Evolutionary conservation across 2,329 filamentous ascomycete genomes (phyloP), one percentile per base, ranked within the genome.

Genomic region (Exophiala lecanii-corni): DNA sequence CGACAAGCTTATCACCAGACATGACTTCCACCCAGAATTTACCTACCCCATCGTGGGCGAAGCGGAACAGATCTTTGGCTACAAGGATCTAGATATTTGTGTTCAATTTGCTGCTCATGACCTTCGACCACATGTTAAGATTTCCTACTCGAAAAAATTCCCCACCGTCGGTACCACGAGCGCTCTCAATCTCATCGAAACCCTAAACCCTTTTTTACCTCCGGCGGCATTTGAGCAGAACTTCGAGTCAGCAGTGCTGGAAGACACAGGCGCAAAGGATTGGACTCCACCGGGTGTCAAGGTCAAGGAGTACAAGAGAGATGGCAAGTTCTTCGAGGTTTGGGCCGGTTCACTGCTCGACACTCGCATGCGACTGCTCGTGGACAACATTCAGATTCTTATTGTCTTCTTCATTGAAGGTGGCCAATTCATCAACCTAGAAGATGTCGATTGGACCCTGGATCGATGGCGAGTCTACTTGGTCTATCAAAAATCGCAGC

Each of bases 31-130:
- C 48, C 94, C 92, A 0, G 78, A 79, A 59, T 94, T 89, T 63
- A 96, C 91, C 13, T 95, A 97, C 64, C 73, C 87, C 1, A 84
- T 98, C 51, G 96, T 97, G 56, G 88, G 88, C 58, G 84, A 97
- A n/a, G 83, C 92, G 6, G 89, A 98, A 65, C 78, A 76, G 20
- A 91, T 97, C 52, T 89, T 94, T 57, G 91, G 91, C 26, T 95
- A 96, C 71, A 82, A 88, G 61, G 80, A 81, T 41, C 75, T 95
- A 42, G 79, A 80, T 52, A 82, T 97, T 59, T 78, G 79, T 50
- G 69, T 97, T 42, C 79, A 79, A 50, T 81, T 83, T 55, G 74
- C 75, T 23, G 76, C 78, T 28, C 78, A 84, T 61, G 85, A 96
- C 61, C 80, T 97, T 68, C 81, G 82, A 54, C 88, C 89, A 0